Base-by-base conservation (phyloP, 1,284 basidiomycete species). In the Ustilago lituana region DNA sequence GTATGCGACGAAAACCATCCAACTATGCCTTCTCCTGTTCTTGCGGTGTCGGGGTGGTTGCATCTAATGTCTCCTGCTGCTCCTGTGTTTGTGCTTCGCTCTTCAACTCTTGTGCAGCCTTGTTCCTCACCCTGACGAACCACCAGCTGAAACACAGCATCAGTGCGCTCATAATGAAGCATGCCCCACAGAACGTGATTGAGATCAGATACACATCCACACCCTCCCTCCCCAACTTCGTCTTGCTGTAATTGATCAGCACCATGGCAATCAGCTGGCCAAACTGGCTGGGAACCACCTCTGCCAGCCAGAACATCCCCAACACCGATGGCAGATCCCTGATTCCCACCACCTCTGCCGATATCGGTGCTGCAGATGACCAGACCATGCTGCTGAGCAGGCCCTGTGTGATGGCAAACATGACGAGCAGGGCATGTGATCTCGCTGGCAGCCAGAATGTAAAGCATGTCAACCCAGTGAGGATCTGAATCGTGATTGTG, bases 381-480 rank as follows among this genome's bases (percentile, higher is more conserved):
- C 83, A 84, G 53, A 84, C 77, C 5, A 83, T 84, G 1, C 84
- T 84, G 5, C 82, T 78, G 3, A 81, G 77, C 46, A 83, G 64
- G 31, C 84, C 84, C 48, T 84, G 82, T 11, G 84, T 73, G 41
- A 84, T 31, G 1, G 82, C 83, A 66, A 83, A 84, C 20, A 84
- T 75, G 12, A 82, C 73, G 39, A 85, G 77, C n/a, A 84, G 73
- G 22, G 73, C 79, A 40, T 83, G 84, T 3, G 68, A 78, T 17
- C 77, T 67, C 0, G 83, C 82, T 4, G 83, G 82, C 11, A 85
- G 73, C 84, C 84, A 85, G 31, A 83, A 81, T 0, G 77, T 78
- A 14, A 85, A 74, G 26, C 81, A 83, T 1, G 80, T 82, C 2
- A 84, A 17, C 9, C 83, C 84, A 17, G 80, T 74, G 36, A 84